These are phyloP conservation scores for Oidiodendron maius DNA, from an alignment of 495 filamentous ascomycete genomes.

Conservation along the genomic window DNA sequence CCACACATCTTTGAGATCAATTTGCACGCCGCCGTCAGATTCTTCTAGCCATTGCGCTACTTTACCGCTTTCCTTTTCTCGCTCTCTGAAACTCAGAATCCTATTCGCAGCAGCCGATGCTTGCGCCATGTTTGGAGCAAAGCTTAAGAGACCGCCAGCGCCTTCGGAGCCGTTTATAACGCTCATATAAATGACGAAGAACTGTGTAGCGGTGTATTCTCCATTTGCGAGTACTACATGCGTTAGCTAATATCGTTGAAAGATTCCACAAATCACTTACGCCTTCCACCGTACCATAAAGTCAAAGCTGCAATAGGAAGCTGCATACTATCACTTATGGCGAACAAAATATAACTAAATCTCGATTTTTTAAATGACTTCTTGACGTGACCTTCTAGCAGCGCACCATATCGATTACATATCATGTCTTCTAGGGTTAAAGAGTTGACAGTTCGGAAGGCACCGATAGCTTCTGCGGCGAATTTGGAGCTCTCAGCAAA, in stretches of 20 bases:
- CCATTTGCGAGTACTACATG: conserved; percentile 49
- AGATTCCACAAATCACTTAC: no score
- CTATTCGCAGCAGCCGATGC: conserved; percentile 49
- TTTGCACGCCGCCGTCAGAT: conserved; percentile 42
- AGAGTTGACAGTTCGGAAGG: conserved; percentile 48
- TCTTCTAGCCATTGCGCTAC: conserved; percentile 22
- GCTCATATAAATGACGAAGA: conserved; percentile 29
- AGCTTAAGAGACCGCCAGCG: conserved; percentile 16
- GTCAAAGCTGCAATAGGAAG: conserved; percentile 56
- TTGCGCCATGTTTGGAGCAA: conserved; percentile 33
- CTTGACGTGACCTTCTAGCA: conserved; percentile 40
- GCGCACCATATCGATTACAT: conserved; percentile 34
- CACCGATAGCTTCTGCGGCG: conserved; percentile 48
- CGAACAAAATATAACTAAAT: conserved; percentile 46
- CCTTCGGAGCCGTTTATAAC: conserved; percentile 27
- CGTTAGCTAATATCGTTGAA: no score
- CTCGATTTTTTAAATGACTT: conserved; percentile 14
- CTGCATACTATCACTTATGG: conserved; percentile 45
- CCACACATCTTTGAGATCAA: conserved; percentile 49
- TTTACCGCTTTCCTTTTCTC: conserved; percentile 3
- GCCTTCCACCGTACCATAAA: conserved; percentile 59
- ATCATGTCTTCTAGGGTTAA: conserved; percentile 47
- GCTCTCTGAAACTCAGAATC: conserved; percentile 31
- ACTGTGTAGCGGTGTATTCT: conserved; percentile 50
- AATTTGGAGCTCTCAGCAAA: conserved; percentile 51